These are phyloP conservation scores for Clavariopsis aquatica DNA, from an alignment of 495 filamentous ascomycete species.

Conservation along the genomic window DNA sequence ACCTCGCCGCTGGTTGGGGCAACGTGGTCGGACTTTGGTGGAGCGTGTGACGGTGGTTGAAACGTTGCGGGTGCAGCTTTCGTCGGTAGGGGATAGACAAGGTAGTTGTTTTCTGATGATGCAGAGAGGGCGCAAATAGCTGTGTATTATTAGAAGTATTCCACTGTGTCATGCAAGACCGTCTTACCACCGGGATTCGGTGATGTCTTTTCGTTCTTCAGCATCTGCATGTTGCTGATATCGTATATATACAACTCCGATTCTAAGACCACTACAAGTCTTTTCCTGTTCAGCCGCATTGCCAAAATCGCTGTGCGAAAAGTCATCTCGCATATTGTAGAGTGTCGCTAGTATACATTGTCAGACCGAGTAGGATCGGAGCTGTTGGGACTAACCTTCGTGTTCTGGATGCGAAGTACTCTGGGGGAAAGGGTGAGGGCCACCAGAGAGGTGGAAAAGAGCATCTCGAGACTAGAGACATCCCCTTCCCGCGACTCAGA, in stretches of 20 bases:
- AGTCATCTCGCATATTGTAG: constrained; percentile 97
- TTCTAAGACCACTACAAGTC: constrained; percentile 88
- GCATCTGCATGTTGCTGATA: constrained; percentile 93
- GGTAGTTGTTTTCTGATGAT: constrained; percentile 91
- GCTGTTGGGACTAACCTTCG: constrained; percentile 66
- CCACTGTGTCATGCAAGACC: constrained; percentile 1
- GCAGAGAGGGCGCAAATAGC: constrained; percentile 91
- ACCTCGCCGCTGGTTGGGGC: constrained; percentile 89
- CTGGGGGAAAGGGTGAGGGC: constrained; percentile 87
- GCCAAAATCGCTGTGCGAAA: constrained; percentile 93
- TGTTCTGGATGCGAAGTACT: constrained; percentile 92
- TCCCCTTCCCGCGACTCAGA: constrained; percentile 92
- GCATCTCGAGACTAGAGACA: constrained; percentile 94
- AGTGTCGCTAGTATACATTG: constrained; percentile 64
- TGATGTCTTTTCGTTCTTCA: constrained; percentile 87
- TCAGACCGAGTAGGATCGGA: constrained; percentile 6
- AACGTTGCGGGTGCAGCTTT: constrained; percentile 67
- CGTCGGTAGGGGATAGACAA: constrained; percentile 88
- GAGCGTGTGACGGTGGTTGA: constrained; percentile 76
- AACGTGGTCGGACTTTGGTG: constrained; percentile 71
- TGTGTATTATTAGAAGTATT: constrained; percentile 41
- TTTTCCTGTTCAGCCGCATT: constrained; percentile 89
- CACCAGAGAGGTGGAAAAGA: constrained; percentile 98
- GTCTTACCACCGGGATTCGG: constrained; percentile 77
- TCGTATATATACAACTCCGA: constrained; percentile 97